Conservation (phyloP, 352 stramenopile genomes). For the Halophytophthora batemanensis region DNA sequence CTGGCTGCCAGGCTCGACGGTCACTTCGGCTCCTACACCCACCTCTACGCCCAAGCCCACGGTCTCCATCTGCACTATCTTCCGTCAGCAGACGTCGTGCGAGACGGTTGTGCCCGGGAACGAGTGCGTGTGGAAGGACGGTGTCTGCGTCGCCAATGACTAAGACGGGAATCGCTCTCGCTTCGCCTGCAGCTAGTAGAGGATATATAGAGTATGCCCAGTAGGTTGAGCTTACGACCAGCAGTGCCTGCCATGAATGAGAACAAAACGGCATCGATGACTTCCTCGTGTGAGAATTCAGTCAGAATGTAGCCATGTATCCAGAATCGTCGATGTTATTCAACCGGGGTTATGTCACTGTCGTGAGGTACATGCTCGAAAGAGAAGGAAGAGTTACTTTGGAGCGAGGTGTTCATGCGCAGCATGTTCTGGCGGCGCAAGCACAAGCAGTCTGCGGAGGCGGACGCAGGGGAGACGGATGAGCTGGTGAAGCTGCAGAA, state of each 20-base stretch:
- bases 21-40: slow-evolving; percentile 18
- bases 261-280: background rate
- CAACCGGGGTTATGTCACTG: background rate
- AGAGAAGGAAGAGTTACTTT: background rate
- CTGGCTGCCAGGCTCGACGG: slow-evolving; percentile 20
- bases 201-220: background rate
- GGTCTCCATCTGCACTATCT: slow-evolving; percentile 24
- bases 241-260: no score
- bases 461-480: slow-evolving; percentile 21
- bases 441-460: slow-evolving; percentile 21
- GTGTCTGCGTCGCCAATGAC: slow-evolving; percentile 15
- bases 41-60: slow-evolving; percentile 25
- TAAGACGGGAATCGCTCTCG: background rate
- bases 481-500: slow-evolving; percentile 64
- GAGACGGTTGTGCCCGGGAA: slow-evolving; percentile 26
- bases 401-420: background rate
- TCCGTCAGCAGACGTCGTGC: slow-evolving; percentile 24
- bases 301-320: slow-evolving; percentile 5
- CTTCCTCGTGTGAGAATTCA: slow-evolving; percentile 1
- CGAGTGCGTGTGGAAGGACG: slow-evolving; percentile 22
- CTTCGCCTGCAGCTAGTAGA: background rate
- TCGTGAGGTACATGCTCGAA: background rate
- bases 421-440: slow-evolving; percentile 65
- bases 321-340: slow-evolving; percentile 2
- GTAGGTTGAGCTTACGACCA: background rate